phyloP scores from a whole-genome alignment of 768 basidiomycete genomes.

The Hortiboletus campestris region DNA sequence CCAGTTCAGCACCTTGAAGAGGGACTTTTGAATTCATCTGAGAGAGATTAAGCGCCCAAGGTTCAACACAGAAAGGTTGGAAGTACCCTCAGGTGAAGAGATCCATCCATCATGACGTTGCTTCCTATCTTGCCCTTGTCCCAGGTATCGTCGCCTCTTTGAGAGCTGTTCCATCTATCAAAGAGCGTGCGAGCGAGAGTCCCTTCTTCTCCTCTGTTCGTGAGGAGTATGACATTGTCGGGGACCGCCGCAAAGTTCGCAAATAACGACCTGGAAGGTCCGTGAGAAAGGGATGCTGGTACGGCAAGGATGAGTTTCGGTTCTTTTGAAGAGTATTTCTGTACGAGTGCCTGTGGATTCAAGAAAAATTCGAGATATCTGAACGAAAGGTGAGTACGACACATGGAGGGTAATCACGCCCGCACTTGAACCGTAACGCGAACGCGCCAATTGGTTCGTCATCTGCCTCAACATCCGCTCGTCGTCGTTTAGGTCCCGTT shows the following conservation, averaged over 20 bases:
- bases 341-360: slow-evolving; percentile 73
- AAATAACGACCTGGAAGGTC: slow-evolving; percentile 85
- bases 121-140: slow-evolving; percentile 87
- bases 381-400: slow-evolving; percentile 1
- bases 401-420: background rate
- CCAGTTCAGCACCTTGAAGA: slow-evolving; percentile 84
- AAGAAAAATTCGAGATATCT: slow-evolving; percentile 94
- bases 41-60: slow-evolving; percentile 1
- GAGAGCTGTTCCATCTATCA: slow-evolving; percentile 80
- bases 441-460: slow-evolving; percentile 85
- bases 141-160: slow-evolving; percentile 81
- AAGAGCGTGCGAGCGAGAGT: slow-evolving; percentile 79
- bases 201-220: slow-evolving; percentile 72
- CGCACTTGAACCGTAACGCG: slow-evolving; percentile 85
- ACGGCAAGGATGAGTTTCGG: slow-evolving; percentile 94
- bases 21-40: slow-evolving; percentile 90
- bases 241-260: slow-evolving; percentile 79
- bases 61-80: background rate
- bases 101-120: slow-evolving; percentile 78
- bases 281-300: slow-evolving; percentile 90
- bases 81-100: slow-evolving; percentile 62
- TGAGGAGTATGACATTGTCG: slow-evolving; percentile 86
- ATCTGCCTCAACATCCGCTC: slow-evolving; percentile 68
- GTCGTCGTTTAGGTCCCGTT: slow-evolving; percentile 49
- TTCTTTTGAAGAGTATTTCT: slow-evolving; percentile 80